A percentile compares a stretch with the other conserved stretches of the same genome.
Conservation (phyloP, 768 basidiomycete species). For the Trametes coccinea region DNA sequence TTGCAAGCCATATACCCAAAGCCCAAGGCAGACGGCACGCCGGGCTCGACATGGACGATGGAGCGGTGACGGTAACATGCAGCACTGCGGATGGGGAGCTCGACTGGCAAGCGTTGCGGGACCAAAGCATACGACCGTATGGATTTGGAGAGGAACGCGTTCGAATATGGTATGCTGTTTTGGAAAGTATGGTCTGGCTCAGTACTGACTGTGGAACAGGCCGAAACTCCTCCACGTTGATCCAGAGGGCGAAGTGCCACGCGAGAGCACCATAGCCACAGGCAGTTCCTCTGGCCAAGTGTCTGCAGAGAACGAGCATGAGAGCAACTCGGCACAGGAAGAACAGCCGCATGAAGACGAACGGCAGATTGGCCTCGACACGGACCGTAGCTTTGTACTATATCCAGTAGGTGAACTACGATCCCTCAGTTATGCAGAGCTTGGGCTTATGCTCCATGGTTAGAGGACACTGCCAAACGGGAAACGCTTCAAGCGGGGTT, state of each 20-base stretch:
- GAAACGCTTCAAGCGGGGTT: constrained; percentile 65
- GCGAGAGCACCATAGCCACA: constrained; percentile 1
- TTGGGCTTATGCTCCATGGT: neutral
- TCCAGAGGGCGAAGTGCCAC: constrained; percentile 8
- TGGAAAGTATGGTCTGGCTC: constrained; percentile 5
- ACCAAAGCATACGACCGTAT: constrained; percentile 52
- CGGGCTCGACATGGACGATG: too few species aligned
- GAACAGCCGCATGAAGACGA: constrained; percentile 64
- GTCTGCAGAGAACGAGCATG: neutral
- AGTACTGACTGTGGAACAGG: constrained; percentile 34
- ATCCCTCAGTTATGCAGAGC: neutral
- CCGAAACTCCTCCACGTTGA: constrained; percentile 37
- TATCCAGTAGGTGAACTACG: constrained; percentile 78
- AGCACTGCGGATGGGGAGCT: constrained; percentile 7
- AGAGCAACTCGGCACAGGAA: neutral
- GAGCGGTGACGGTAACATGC: neutral
- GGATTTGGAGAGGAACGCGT: constrained; percentile 62
- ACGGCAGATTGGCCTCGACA: constrained; percentile 85
- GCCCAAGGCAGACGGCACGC: too few species aligned
- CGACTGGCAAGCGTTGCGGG: constrained; percentile 50
- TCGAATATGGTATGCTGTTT: constrained; percentile 50
- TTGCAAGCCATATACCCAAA: too few species aligned
- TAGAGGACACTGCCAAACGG: constrained; percentile 35
- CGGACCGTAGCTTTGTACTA: constrained; percentile 89
- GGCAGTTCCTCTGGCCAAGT: neutral